Conservation (phyloP, 2,329 filamentous ascomycete genomes). For the Clonostachys solani region DNA sequence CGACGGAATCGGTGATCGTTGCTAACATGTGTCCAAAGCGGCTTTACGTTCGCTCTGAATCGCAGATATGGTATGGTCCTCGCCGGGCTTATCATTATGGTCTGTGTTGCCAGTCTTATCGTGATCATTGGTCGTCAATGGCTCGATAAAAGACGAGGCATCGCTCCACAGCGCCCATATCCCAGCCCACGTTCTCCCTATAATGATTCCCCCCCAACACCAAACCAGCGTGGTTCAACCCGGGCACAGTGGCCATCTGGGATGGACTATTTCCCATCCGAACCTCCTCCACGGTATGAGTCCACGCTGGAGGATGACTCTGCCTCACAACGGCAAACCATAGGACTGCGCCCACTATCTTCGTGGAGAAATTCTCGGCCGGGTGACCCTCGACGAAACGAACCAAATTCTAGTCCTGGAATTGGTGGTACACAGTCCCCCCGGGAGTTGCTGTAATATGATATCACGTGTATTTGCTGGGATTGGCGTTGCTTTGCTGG, state of each 20-base stretch:
- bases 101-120: slow-evolving; percentile 33
- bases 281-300: slow-evolving; percentile 4
- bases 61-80: slow-evolving; percentile 40
- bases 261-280: neutral
- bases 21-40: slow-evolving; percentile 24
- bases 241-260: neutral
- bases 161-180: neutral
- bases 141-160: slow-evolving; percentile 9
- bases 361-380: slow-evolving; percentile 19
- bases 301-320: neutral
- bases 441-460: too few relatives aligned
- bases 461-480: too few relatives aligned
- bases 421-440: too few relatives aligned
- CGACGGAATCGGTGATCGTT: neutral
- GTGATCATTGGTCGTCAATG: slow-evolving; percentile 22
- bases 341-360: neutral
- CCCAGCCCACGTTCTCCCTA: neutral
- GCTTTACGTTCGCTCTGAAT: slow-evolving; percentile 52
- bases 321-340: slow-evolving; percentile 1
- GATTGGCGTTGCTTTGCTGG: too few relatives aligned
- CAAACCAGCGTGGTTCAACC: neutral
- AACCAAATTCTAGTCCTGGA: too few relatives aligned
- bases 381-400: too few relatives aligned
- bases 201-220: neutral
- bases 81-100: slow-evolving; percentile 38